Percentiles rank a stretch among this genome's conserved stretches.
These are phyloP conservation scores for Trichoderma polysporum DNA, from an alignment of 2,329 filamentous ascomycete species.

Conservation along the genomic window DNA sequence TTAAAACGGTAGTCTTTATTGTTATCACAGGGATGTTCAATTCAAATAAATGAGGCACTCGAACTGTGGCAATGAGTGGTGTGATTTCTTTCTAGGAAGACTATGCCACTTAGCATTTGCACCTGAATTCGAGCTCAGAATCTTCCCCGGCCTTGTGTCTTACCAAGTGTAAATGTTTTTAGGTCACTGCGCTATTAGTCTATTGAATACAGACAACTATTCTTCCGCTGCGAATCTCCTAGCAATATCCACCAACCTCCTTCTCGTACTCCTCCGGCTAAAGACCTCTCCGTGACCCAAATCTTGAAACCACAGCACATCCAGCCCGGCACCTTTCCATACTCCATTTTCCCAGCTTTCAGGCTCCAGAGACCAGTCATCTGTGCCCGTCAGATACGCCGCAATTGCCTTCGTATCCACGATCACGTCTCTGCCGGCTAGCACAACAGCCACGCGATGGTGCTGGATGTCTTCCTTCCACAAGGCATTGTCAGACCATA, in stretches of 20 bases:
- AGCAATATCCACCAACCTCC: slow-evolving; percentile 34
- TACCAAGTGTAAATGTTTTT: not conserved
- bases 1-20: not conserved
- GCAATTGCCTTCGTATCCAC: slow-evolving; percentile 54
- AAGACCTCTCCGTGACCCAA: slow-evolving; percentile 59
- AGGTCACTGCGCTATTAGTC: not conserved
- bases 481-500: slow-evolving; percentile 60
- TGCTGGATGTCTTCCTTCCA: slow-evolving; percentile 56
- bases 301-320: slow-evolving; percentile 54
- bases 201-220: slow-evolving; percentile 4
- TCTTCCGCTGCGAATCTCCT: slow-evolving; percentile 21
- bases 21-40: not conserved
- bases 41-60: not conserved
- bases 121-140: not conserved
- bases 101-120: not conserved
- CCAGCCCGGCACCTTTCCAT: slow-evolving; percentile 42
- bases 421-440: slow-evolving; percentile 54
- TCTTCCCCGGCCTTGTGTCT: not conserved
- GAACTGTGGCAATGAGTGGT: not conserved
- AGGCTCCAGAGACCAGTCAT: slow-evolving; percentile 27
- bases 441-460: slow-evolving; percentile 45
- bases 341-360: slow-evolving; percentile 23
- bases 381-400: slow-evolving; percentile 46
- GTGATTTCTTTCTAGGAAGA: not conserved
- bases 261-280: slow-evolving; percentile 36